phyloP scores from a whole-genome alignment of 2,329 filamentous ascomycete genomes.

The Epichloe bromicola region DNA sequence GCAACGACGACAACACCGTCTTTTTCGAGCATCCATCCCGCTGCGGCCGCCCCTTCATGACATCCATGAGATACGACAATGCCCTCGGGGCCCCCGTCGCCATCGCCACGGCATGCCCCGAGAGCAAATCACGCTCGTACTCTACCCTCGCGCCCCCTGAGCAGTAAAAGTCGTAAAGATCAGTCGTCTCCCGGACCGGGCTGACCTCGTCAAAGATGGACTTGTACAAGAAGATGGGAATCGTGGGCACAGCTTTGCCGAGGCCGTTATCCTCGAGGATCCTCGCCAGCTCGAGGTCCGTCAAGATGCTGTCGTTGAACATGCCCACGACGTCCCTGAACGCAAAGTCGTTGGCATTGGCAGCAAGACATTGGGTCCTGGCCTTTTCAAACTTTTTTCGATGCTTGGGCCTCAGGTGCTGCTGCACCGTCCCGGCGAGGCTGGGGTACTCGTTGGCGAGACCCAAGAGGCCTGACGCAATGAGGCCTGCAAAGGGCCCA shows the following conservation, averaged over 20 bases:
- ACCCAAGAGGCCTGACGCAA: conserved; percentile 11
- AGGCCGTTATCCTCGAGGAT: neutral
- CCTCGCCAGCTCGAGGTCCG: neutral
- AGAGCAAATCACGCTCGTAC: neutral
- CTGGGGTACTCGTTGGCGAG: conserved; percentile 12
- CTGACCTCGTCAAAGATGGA: neutral
- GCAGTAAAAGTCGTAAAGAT: conserved; percentile 2
- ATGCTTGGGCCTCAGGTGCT: conserved; percentile 10
- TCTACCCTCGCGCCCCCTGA: neutral
- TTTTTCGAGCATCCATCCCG: neutral
- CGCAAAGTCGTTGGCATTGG: conserved; percentile 15
- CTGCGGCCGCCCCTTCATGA: neutral
- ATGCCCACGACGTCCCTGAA: conserved; percentile 26
- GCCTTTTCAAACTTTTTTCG: conserved; percentile 17
- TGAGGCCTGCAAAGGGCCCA: conserved; percentile 9
- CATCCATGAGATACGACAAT: neutral
- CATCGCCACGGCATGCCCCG: neutral
- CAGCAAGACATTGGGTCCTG: conserved; percentile 14
- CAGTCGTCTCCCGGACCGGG: neutral
- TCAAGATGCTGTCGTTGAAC: conserved; percentile 18
- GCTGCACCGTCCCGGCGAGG: conserved; percentile 6
- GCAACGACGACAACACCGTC: neutral
- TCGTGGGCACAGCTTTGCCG: neutral
- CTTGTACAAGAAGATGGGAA: conserved; percentile 2
- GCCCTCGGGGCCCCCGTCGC: neutral